Conservation (phyloP, 1,284 basidiomycete genomes). For the Inonotus hispidus region DNA sequence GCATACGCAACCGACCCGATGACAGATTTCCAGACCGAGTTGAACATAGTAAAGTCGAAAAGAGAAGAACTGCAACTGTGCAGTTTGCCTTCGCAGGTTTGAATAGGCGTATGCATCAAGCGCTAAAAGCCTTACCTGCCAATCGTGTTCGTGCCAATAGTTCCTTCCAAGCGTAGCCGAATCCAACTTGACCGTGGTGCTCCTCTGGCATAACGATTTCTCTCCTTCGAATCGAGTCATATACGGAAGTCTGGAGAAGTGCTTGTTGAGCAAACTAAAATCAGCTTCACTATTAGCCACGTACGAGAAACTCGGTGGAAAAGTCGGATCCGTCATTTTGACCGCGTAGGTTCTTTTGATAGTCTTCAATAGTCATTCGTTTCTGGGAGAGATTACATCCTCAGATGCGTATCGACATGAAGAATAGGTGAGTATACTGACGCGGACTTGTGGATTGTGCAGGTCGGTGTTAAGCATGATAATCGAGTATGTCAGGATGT, state of each 20-base stretch:
- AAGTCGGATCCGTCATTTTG: constrained; percentile 90
- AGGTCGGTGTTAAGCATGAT: constrained; percentile 99
- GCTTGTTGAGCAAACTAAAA: constrained; percentile 5
- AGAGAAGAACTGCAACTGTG: constrained; percentile 72
- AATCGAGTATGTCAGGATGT: constrained; percentile 92
- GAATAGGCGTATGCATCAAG: constrained; percentile 10
- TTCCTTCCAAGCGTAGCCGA: constrained; percentile 99
- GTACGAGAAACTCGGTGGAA: constrained; percentile 77
- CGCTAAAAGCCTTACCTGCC: constrained; percentile 48
- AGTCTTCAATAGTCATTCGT: constrained; percentile 96
- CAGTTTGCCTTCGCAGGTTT: constrained; percentile 52
- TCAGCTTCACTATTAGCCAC: constrained; percentile 22
- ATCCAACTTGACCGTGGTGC: constrained; percentile 93
- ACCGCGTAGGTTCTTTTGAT: constrained; percentile 87
- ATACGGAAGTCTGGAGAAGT: constrained; percentile 68
- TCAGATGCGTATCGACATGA: constrained; percentile 15
- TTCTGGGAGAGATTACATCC: constrained; percentile 46
- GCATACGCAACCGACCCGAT: constrained; percentile 89
- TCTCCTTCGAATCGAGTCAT: constrained; percentile 89
- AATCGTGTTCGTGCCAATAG: constrained; percentile 78
- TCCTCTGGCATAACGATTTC: constrained; percentile 99
- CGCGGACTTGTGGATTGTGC: constrained; percentile 94
- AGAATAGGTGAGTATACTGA: constrained; percentile 33
- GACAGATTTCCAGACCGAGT: constrained; percentile 84
- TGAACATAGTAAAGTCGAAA: constrained; percentile 95